Base-by-base conservation (phyloP, 2,329 filamentous ascomycete genomes). In the Fusarium heterosporum region DNA sequence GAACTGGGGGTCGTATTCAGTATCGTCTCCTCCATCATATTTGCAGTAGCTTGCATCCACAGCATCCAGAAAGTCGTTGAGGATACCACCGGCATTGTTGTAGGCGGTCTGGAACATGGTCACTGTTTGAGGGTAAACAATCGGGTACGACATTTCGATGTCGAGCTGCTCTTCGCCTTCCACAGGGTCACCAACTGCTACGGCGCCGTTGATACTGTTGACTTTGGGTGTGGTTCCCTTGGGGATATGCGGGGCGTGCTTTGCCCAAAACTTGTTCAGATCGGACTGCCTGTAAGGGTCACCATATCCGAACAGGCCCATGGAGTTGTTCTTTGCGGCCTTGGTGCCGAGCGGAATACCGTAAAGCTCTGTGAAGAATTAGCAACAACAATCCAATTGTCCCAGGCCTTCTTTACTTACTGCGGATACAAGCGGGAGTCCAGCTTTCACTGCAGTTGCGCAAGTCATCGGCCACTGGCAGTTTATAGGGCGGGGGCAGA, bases 331-430 rank as follows among this genome's bases (percentile, higher is more conserved):
- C 14, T 28, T 32, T 13, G 53, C 53, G 0, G 53, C 53, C 9
- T 53, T 55, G 4, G 46, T 53, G 0, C 53, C 53, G 14, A 55
- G 46, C 1, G 53, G 53, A 13, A 55, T 14, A 1, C 22, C n/a
- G 0, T 55, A 55, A 4, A 55, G 36, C 0, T 55, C 53, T 55
- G 6, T 6, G n/a, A 4, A 1, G 13, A 2, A n/a, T 46, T 12
- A 14, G 11, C 32, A 2, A 40, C 16, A 4, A 0, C 1, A 4
- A 32, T 0, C 3, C 5, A 0, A 0, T 0, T 17, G 2, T 2
- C 1, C 3, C 4, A 11, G 5, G 8, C 2, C 3, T 3, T 3
- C 0, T 38, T 3, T 8, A 51, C 52, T 28, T 52, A 55, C 52
- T 50, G 17, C 52, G 45, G 6, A 55, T 55, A 2, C 52, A 55